Evolutionary conservation across 176 grass and related monocot species (phyloP), one percentile per base, ranked within the genome.

Genomic region (Oryza brachyantha): DNA sequence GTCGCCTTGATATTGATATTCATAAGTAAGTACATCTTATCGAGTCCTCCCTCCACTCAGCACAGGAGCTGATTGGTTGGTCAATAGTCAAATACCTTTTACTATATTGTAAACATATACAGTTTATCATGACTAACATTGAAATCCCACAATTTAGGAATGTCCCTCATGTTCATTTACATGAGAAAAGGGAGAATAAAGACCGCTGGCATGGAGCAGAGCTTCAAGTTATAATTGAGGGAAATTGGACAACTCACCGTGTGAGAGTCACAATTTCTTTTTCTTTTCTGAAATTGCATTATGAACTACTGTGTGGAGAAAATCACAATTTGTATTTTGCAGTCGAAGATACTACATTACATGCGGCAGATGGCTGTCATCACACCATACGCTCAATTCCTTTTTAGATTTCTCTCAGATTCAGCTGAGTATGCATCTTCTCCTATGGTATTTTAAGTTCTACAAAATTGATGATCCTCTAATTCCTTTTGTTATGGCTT

Each of bases 281-380:
- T 50, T 13, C 27, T 35, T 14, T 38, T 73, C n/a, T 13, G 61
- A 72, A 73, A 70, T 39, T 63, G 29, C 74, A 59, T 74, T 31
- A 64, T 32, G 55, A 78, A 61, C 66, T 81, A 27, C 84, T 37
- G 13, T 70, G 24, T 66, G 25, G 66, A 31, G 45, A 34, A 57
- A 73, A 83, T 70, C 58, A 26, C 40, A 48, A 35, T 68, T 81
- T 78, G 22, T 84, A 70, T 86, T 17, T 8, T 93, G 61, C 90
- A 98, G 95, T 98, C 89, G 65, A 98, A 83, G 87, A 94, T 98
- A 81, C 83, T 98, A 48, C 92, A 92, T 84, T 98, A 98, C 75
- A 98, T 94, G 95, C 87, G 92, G 19, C 92, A 98, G 81, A 94
- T 98, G 95, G 95, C 92, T 62, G 95, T 98, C 43, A 98, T 98